These are phyloP conservation scores for Eremochloa ophiuroides DNA, from an alignment of 176 grass and related monocot species.

Conservation along the genomic window DNA sequence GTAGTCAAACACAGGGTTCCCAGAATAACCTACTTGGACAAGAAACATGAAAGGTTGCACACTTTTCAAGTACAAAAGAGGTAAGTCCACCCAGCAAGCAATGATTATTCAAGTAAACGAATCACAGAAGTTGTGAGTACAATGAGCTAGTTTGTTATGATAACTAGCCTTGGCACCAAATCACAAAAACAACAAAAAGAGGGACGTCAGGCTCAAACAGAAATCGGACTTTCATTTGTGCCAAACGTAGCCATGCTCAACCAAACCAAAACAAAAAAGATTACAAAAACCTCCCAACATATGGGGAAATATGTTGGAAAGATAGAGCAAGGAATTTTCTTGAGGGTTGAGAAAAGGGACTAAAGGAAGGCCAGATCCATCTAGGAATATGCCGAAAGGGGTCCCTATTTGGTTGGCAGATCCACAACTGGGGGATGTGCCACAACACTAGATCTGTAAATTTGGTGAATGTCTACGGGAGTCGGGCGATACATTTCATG, in stretches of 20 bases:
- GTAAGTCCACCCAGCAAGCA: background rate
- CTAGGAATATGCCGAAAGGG: background rate
- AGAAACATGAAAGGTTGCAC: background rate
- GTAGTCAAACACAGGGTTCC: background rate
- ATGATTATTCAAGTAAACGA: background rate
- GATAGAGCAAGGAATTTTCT: background rate
- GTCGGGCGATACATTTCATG: background rate
- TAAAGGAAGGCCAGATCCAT: background rate
- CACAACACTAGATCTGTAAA: background rate
- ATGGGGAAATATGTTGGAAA: no score
- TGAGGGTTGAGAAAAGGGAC: background rate
- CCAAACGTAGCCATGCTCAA: background rate
- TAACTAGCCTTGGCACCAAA: background rate
- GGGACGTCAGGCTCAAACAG: background rate
- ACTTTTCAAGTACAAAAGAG: background rate
- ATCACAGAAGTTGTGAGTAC: background rate
- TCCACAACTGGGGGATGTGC: background rate
- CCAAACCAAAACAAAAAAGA: background rate
- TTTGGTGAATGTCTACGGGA: background rate
- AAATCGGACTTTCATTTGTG: background rate
- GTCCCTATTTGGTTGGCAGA: background rate
- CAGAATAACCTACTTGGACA: background rate
- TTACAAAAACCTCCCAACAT: background rate
- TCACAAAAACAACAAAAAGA: background rate
- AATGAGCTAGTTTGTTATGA: no score